Evolutionary conservation across 1,284 basidiomycete species (phyloP), one percentile per base, ranked within the genome.

Genomic region (Vanrija pseudolonga): DNA sequence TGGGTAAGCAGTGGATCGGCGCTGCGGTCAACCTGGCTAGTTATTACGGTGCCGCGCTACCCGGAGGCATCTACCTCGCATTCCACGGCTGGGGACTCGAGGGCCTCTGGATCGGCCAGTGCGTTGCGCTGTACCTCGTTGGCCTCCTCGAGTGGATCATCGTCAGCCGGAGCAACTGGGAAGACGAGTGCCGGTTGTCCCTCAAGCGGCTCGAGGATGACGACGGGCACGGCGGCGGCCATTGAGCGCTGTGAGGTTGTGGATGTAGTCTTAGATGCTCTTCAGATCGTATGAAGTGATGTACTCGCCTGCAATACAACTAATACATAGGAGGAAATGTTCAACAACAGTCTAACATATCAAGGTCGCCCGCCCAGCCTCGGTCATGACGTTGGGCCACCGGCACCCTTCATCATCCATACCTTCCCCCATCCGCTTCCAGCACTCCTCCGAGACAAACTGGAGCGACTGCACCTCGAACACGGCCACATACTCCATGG

Each of bases 401-500:
- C 56, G 58, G 53, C 64, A 66, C 20, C 61, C 60, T n/a, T 62
- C 61, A 39, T 65, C 64, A 40, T 69, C 69, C 41, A 60, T 37
- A 5, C 67, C 66, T 22, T 59, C 54, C 36, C 65, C 66, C 6
- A 65, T 63, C 45, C 69, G 52, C 41, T 55, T 57, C 69, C 69
- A 71, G 36, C 62, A 58, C 51, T 67, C 66, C 40, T 69, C 63
- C 0, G 62, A 46, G 15, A 69, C 54, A n/a, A 39, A 22, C 18
- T 56, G 53, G 22, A 62, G 51, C 26, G 63, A 62, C 23, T 61
- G 55, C 11, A 68, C 52, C 40, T 71, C 69, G 28, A 63, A 61
- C 26, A 65, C 64, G 38, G 63, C 64, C 45, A 69, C 67, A 43
- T 62, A 64, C 19, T 55, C 56, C 54, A 71, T 69, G 47, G 51